Base-by-base conservation (phyloP, 768 basidiomycete genomes). In the Stropharia rugosoannulata region DNA sequence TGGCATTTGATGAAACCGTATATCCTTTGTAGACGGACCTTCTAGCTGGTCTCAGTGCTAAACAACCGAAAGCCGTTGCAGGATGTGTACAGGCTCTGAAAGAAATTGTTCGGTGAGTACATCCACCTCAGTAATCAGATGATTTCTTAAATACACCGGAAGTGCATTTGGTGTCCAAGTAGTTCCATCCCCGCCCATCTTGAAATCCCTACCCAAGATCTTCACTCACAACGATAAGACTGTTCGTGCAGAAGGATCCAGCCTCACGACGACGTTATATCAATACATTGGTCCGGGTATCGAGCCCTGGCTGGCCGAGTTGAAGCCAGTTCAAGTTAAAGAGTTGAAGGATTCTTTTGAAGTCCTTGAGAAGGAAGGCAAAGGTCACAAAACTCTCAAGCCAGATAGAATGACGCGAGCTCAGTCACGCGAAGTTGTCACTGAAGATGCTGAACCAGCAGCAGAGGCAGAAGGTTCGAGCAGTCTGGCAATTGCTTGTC, bases 271-370 rank as follows among this genome's bases (percentile, higher is more conserved):
- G 63, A 73, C 75, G 0, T 71, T 98, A 6, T 96, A 98, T 75
- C 87, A 90, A 56, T 94, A 86, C 68, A 85, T 98, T 59, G 96
- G 93, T 29, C 64, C 84, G 50, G 86, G 85, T 0, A 88, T 99
- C 57, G 87, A 94, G 51, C 82, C 92, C 45, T 93, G 86, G 77
- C 75, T 99, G 18, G 75, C 82, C 18, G 95, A 98, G 57, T 80
- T 99, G 58, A 99, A 99, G 68, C 94, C 96, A 1, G 94, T 99
- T 3, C 97, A 98, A 70, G 85, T 96, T 41, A 95, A 97, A 69
- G 97, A 99, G 63, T 70, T 99, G 63, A 93, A 92, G 64, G 96
- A 98, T 66, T 80, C 85, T 0, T 99, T 96, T 65, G 93, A 92
- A 54, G 75, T 69, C 18, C 75, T 96, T 78, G 92, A 95, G 63